These are phyloP conservation scores for Sporothrix brasiliensis DNA, from an alignment of 2,329 filamentous ascomycete genomes.

Conservation along the genomic window DNA sequence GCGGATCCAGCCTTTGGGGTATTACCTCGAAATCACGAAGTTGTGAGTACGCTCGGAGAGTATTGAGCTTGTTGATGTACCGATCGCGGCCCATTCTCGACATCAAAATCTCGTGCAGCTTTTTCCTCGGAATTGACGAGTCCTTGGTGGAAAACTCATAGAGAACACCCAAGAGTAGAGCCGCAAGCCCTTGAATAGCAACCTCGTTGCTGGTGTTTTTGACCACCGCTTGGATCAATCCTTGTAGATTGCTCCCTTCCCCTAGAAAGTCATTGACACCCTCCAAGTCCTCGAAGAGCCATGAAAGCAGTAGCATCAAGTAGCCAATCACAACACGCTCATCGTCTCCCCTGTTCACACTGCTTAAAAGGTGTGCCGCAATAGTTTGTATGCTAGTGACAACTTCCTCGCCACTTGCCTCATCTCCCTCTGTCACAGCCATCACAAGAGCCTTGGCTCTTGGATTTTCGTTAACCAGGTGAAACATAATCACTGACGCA, in stretches of 20 bases:
- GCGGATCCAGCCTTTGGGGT: constrained; percentile 65
- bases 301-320: constrained; percentile 82
- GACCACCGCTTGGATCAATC: constrained; percentile 71
- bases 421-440: constrained; percentile 84
- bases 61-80: constrained; percentile 80
- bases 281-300: constrained; percentile 90
- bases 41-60: constrained; percentile 74
- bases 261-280: constrained; percentile 90
- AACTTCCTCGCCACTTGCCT: constrained; percentile 86
- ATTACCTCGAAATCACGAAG: constrained; percentile 89
- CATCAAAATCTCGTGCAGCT: constrained; percentile 75
- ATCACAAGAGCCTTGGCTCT: constrained; percentile 80
- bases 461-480: constrained; percentile 78
- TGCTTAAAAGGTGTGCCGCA: constrained; percentile 80
- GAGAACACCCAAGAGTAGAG: constrained; percentile 80
- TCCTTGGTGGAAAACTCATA: constrained; percentile 99
- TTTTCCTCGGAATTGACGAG: constrained; percentile 81
- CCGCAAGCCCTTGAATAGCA: constrained; percentile 78
- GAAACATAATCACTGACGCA: constrained; percentile 81
- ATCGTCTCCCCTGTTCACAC: constrained; percentile 75
- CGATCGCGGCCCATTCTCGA: constrained; percentile 80
- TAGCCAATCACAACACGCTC: constrained; percentile 80
- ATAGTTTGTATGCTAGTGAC: constrained; percentile 91
- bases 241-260: constrained; percentile 91
- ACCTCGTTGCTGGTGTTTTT: constrained; percentile 65